These are phyloP conservation scores for Neonectria faginata DNA, from an alignment of 2,329 filamentous ascomycete species.

Conservation along the genomic window DNA sequence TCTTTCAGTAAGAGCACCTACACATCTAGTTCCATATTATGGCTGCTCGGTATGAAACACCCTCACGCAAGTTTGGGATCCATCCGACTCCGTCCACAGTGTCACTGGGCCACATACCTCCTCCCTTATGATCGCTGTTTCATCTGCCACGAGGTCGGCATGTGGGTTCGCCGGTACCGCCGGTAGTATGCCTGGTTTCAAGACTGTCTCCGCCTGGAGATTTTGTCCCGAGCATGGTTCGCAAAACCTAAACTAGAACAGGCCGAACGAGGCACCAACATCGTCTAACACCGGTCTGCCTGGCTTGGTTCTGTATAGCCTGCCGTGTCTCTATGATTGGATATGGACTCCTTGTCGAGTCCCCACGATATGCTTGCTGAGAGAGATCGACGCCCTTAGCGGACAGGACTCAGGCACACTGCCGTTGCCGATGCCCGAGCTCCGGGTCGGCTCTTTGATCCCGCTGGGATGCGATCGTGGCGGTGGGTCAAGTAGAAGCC, in stretches of 20 bases:
- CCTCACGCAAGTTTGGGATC: conserved; percentile 13
- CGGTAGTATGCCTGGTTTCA: not conserved
- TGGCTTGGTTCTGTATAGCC: too few relatives aligned
- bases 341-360: not conserved
- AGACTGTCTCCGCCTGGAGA: not conserved
- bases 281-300: too few relatives aligned
- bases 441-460: not conserved
- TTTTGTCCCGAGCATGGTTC: not conserved
- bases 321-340: too few relatives aligned
- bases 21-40: not conserved
- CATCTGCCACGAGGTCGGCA: conserved; percentile 23
- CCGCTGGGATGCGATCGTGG: not conserved
- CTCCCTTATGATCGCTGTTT: conserved; percentile 25
- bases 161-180: conserved; percentile 4
- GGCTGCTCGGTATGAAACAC: conserved; percentile 20
- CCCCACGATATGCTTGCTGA: not conserved
- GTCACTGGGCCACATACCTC: not conserved
- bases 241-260: not conserved
- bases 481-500: not conserved
- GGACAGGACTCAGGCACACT: not conserved
- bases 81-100: conserved; percentile 15
- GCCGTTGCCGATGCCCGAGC: not conserved
- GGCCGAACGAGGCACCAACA: not conserved
- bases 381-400: not conserved
- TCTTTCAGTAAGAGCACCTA: not conserved